phyloP scores from a whole-genome alignment of 2,329 filamentous ascomycete genomes.

The Pseudogymnoascus sp. region DNA sequence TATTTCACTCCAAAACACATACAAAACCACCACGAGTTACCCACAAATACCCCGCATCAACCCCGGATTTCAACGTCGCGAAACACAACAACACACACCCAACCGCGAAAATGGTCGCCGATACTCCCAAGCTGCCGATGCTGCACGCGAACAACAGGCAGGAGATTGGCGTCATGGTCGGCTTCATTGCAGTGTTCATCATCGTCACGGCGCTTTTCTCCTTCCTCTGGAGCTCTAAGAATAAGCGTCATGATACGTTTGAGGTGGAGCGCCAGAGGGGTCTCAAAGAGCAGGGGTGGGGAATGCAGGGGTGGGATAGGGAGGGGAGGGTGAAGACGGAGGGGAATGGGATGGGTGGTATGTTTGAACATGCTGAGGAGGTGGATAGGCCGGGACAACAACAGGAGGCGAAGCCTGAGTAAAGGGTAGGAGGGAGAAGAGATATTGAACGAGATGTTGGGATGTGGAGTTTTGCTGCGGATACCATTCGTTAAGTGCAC shows the following conservation, averaged over 20 bases:
- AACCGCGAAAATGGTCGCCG: neutral
- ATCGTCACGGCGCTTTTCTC: constrained; percentile 14
- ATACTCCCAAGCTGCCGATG: neutral
- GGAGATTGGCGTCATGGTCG: neutral
- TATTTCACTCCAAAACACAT: neutral
- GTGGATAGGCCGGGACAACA: neutral
- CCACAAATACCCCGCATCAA: neutral
- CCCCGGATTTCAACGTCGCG: neutral
- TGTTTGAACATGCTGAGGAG: neutral
- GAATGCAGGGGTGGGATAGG: neutral
- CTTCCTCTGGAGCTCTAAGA: constrained; percentile 11
- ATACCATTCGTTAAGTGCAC: neutral
- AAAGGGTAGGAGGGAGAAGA: neutral
- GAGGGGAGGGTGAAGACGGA: neutral
- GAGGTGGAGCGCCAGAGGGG: neutral
- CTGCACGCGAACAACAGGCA: neutral
- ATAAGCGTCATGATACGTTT: neutral
- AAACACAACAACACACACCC: neutral
- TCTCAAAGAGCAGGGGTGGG: neutral
- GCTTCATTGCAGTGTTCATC: neutral
- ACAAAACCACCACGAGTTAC: neutral
- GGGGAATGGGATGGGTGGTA: neutral
- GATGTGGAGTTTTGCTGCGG: neutral
- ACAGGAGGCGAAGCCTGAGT: neutral
- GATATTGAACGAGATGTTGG: neutral